Conservation (phyloP, 306 rosid species). For the Parietaria judaica region DNA sequence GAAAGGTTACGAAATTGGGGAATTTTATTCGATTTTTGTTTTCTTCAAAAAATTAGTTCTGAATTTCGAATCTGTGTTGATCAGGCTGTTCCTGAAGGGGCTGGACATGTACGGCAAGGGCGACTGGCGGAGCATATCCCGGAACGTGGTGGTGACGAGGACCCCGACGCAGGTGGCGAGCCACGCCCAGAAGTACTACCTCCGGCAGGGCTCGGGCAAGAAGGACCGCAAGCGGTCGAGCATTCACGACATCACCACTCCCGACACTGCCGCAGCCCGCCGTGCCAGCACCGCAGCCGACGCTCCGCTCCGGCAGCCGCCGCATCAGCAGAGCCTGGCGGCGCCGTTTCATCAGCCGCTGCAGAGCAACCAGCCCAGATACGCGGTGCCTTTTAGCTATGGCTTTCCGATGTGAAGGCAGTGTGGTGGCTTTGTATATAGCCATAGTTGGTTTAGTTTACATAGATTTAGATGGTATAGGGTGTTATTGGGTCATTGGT, state of each 20-base stretch:
- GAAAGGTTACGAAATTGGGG: too few relatives aligned
- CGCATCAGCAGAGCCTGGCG: background rate
- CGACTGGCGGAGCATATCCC: constrained; percentile 97
- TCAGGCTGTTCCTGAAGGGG: constrained; percentile 69
- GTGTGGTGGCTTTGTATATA: too few relatives aligned
- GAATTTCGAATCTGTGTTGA: too few relatives aligned
- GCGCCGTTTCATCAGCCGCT: too few relatives aligned
- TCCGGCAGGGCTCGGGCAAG: constrained; percentile 57
- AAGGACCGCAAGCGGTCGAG: constrained; percentile 91
- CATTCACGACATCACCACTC: constrained; percentile 85
- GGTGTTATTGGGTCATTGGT: constrained; percentile 14
- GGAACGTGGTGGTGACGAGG: constrained; percentile 75
- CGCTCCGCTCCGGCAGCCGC: constrained; percentile 33
- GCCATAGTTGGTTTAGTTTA: background rate
- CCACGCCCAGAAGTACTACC: constrained; percentile 89
- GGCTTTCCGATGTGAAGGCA: too few relatives aligned
- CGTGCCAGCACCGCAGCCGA: constrained; percentile 35
- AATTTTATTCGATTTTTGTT: too few relatives aligned
- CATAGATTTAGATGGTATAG: constrained; percentile 24
- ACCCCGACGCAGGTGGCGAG: constrained; percentile 96
- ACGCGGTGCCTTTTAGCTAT: too few relatives aligned
- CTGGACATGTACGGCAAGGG: constrained; percentile 65
- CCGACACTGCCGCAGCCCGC: constrained; percentile 37
- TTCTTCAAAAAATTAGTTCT: too few relatives aligned
- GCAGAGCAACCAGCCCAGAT: too few relatives aligned